Conservation (phyloP, 768 basidiomycete species). For the Coprinopsis cinerea region DNA sequence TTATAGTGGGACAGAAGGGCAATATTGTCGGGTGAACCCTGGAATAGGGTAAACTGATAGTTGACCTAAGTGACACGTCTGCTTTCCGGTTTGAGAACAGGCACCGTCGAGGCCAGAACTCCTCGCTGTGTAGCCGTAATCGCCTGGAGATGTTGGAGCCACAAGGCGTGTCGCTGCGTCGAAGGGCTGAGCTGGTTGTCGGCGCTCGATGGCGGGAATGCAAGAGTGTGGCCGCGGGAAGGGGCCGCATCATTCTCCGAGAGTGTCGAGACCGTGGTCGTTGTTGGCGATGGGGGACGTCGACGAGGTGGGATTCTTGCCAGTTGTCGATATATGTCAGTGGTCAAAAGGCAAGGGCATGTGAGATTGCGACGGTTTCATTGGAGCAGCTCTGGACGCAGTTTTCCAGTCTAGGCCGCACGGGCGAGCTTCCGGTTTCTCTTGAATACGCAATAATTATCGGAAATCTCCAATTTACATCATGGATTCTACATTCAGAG, state of each 20-base stretch:
- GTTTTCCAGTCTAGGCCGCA: background rate
- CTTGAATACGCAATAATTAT: too few relatives aligned
- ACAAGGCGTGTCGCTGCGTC: background rate
- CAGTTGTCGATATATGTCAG: too few relatives aligned
- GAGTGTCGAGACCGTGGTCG: too few relatives aligned
- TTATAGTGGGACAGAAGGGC: constrained; percentile 4
- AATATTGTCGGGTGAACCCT: constrained; percentile 7
- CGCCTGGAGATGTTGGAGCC: background rate
- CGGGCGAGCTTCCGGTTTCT: background rate
- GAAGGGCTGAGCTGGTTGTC: background rate
- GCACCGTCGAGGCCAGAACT: background rate
- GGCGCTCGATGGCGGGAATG: too few relatives aligned
- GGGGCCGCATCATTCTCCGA: too few relatives aligned
- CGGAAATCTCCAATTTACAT: background rate
- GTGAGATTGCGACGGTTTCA: too few relatives aligned
- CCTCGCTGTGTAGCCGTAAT: background rate
- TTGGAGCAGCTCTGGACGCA: background rate
- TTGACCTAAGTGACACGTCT: constrained; percentile 11
- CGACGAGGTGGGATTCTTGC: too few relatives aligned
- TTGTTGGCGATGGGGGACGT: too few relatives aligned
- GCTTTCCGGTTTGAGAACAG: constrained; percentile 7
- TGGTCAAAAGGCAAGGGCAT: too few relatives aligned
- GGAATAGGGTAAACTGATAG: constrained; percentile 4
- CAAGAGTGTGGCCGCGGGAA: too few relatives aligned
- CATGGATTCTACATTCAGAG: background rate